Conservation (phyloP, 352 stramenopile species). For the Phytophthora agathidicida region DNA sequence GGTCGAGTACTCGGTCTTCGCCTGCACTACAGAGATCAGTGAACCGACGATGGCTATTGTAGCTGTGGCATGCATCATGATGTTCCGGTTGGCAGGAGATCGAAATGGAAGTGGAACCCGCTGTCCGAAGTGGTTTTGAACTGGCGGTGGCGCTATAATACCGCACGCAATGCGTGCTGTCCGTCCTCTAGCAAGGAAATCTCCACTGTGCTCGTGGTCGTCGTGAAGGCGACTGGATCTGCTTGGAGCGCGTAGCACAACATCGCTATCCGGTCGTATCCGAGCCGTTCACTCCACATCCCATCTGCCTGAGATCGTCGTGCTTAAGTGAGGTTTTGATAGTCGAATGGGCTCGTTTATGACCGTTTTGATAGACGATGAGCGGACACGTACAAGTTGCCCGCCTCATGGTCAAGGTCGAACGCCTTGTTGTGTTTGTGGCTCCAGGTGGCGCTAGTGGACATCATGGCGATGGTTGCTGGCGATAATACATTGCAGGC, state of each 20-base stretch:
- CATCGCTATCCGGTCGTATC: conserved; percentile 18
- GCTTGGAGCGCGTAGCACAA: conserved; percentile 5
- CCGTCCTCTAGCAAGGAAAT: conserved; percentile 19
- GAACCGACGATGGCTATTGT: too few species aligned
- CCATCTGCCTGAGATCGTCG: conserved; percentile 19
- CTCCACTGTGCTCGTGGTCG: conserved; percentile 11
- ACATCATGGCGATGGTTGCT: too few species aligned
- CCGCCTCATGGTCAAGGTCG: too few species aligned
- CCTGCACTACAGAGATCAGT: background rate
- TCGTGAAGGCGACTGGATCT: conserved; percentile 7
- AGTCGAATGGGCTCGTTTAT: conserved; percentile 1
- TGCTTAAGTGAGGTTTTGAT: background rate
- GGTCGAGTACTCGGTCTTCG: conserved; percentile 39
- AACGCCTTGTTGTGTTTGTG: too few species aligned
- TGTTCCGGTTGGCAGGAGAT: too few species aligned
- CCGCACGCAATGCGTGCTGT: conserved; percentile 11
- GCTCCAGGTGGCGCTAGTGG: too few species aligned
- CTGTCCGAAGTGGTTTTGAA: conserved; percentile 26
- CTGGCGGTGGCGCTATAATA: conserved; percentile 4
- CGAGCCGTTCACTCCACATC: conserved; percentile 24
- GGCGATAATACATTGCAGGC: too few species aligned
- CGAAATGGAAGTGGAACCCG: conserved; percentile 16
- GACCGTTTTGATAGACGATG: background rate
- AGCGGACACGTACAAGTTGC: too few species aligned
- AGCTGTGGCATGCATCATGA: too few species aligned